Base-by-base conservation (phyloP, 176 grass and related monocot species). In the Pontederia crassipes region DNA sequence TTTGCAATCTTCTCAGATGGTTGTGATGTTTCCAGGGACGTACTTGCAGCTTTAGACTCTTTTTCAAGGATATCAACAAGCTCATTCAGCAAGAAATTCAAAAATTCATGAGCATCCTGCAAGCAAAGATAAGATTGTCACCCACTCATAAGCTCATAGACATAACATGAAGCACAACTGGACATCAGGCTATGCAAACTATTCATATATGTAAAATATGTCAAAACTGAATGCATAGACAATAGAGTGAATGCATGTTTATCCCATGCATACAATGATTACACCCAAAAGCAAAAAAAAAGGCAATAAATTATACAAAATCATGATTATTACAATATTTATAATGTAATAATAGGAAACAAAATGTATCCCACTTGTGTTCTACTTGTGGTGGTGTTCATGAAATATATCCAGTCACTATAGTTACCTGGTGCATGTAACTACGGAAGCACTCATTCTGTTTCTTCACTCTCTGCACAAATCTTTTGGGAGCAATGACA, bases 381-480 rank as follows among this genome's bases (percentile, higher is more conserved):
- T 40, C 32, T 40, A 40, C 32, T 40, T 40, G 6, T 40, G 32
- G 0, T 4, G 32, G 4, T 40, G 32, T 40, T 40, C 2, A 7
- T 40, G 6, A 40, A 40, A 7, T 40, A 40, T 40, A 40, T 40
- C 32, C 32, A 40, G 32, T 40, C 32, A 52, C 54, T 62, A 12
- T 8, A 15, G 27, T 66, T 91, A 97, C 92, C 84, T 97, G 92
- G 63, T 91, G 83, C 87, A 97, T 97, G 81, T 97, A 88, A 57
- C 92, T 78, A 28, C 92, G 92, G 71, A 97, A 97, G 51, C 80
- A 73, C 65, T 97, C 92, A 61, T 97, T 97, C 61, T 88, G 92
- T 79, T 91, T 91, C 81, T 83, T 97, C 61, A 97, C 87, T 86
- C 83, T 85, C 69, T 85, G 84, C 17, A 97, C 87, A 80, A 97